Conservation (phyloP, 495 filamentous ascomycete genomes). For the Annulohypoxylon bovei region DNA sequence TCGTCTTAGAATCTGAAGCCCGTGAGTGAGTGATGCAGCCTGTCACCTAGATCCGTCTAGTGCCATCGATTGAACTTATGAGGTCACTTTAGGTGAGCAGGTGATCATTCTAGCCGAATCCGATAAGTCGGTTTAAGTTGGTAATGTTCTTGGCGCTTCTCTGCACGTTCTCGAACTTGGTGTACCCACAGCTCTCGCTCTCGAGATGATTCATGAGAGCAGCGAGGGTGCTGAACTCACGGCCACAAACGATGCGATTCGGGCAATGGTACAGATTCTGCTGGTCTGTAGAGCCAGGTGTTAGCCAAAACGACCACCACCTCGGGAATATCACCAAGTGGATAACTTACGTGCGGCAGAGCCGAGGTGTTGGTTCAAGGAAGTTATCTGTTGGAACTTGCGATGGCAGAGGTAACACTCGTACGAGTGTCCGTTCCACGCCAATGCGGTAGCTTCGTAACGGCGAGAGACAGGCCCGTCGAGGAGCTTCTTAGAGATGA, state of each 20-base stretch:
- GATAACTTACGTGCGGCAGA: background rate
- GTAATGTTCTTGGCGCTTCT: constrained; percentile 20
- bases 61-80: too few relatives aligned
- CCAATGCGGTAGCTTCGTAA: background rate
- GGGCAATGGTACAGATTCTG: constrained; percentile 65
- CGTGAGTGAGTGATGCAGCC: too few relatives aligned
- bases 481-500: constrained; percentile 27
- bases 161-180: constrained; percentile 61
- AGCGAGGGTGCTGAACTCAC: constrained; percentile 59
- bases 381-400: background rate
- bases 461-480: background rate
- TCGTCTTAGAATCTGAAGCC: too few relatives aligned
- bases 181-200: constrained; percentile 61
- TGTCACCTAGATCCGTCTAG: too few relatives aligned
- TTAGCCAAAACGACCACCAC: constrained; percentile 21
- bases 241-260: constrained; percentile 50
- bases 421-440: background rate
- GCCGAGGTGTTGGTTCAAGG: background rate
- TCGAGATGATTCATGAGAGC: constrained; percentile 65
- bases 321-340: too few relatives aligned
- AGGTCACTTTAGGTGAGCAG: background rate
- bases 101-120: too few relatives aligned
- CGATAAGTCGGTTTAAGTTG: constrained; percentile 6
- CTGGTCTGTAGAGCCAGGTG: constrained; percentile 42
- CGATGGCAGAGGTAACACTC: background rate